Evolutionary conservation across 2,329 filamentous ascomycete species (phyloP).

Genomic region (Curvularia sp.): DNA sequence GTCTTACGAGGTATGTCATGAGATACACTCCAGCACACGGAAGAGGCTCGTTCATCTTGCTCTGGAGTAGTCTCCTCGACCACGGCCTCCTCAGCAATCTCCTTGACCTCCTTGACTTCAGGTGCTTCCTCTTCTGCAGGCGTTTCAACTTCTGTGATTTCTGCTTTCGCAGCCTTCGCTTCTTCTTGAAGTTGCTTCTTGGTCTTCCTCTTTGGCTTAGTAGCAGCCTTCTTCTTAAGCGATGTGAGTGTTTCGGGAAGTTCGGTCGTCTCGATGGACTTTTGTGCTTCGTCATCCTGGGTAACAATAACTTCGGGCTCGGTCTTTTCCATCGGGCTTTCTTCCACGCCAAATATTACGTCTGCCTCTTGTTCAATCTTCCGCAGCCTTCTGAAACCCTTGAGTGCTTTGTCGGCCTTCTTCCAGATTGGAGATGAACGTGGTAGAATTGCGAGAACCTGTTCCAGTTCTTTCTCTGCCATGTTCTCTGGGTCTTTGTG

Average conservation of each 20-base stretch:
- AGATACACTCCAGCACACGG: constrained; percentile 68
- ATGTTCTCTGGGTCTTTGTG: constrained; percentile 73
- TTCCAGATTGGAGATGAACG: constrained; percentile 74
- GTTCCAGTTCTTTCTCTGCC: constrained; percentile 68
- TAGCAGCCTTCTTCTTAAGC: constrained; percentile 49
- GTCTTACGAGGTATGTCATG: constrained; percentile 66
- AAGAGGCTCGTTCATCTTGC: constrained; percentile 56
- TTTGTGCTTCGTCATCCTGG: constrained; percentile 55
- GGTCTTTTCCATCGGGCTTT: constrained; percentile 55
- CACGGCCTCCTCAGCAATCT: constrained; percentile 36
- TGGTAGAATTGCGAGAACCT: constrained; percentile 61
- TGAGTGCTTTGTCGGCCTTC: constrained; percentile 68
- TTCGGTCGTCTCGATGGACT: constrained; percentile 50
- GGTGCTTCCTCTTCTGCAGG: constrained; percentile 47
- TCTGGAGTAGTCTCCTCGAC: constrained; percentile 42
- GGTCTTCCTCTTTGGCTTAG: constrained; percentile 74
- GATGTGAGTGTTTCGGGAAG: constrained; percentile 36
- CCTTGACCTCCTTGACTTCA: constrained; percentile 53
- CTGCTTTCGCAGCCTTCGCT: constrained; percentile 47
- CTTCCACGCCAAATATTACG: constrained; percentile 64
- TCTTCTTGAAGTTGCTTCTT: constrained; percentile 77
- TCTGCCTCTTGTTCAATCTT: constrained; percentile 88
- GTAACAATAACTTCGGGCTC: constrained; percentile 45
- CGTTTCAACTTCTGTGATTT: constrained; percentile 51
- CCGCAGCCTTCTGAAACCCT: constrained; percentile 65